phyloP scores from a whole-genome alignment of 2,329 filamentous ascomycete species.

The Domatiomyces catenatus region DNA sequence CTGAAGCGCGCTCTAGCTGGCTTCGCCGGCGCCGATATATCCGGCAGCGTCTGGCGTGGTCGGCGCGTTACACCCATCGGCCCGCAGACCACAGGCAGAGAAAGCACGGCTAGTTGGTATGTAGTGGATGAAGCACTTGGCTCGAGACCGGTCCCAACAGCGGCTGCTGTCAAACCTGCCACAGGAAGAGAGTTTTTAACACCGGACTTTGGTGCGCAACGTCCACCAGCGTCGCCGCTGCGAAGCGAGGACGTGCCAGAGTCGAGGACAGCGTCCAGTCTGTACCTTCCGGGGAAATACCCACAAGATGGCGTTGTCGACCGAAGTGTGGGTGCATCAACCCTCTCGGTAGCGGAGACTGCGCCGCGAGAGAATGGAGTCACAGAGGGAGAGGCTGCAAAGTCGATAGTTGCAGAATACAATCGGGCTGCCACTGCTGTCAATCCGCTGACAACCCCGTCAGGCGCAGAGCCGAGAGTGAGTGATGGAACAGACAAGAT shows the following conservation, averaged over 20 bases:
- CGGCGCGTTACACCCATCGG: constrained; percentile 12
- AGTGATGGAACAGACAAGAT: constrained; percentile 14
- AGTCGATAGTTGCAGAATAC: constrained; percentile 5
- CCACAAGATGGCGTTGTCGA: constrained; percentile 21
- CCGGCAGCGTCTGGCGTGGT: constrained; percentile 27
- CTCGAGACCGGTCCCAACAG: constrained; percentile 7
- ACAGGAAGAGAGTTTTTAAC: neutral
- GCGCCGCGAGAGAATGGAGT: constrained; percentile 18
- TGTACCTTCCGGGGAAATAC: constrained; percentile 29
- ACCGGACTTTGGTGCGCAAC: neutral
- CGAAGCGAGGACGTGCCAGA: constrained; percentile 27
- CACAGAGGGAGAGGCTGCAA: constrained; percentile 20
- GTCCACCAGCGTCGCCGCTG: constrained; percentile 2
- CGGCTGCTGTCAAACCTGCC: neutral
- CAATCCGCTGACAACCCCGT: constrained; percentile 3
- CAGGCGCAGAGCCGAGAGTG: neutral
- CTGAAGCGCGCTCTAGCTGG: constrained; percentile 33
- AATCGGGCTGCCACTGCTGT: neutral
- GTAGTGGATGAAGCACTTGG: constrained; percentile 14
- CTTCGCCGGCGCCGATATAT: constrained; percentile 22
- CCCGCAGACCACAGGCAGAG: constrained; percentile 25
- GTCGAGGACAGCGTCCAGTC: constrained; percentile 28
- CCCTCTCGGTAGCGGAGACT: neutral
- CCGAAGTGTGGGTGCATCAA: constrained; percentile 14
- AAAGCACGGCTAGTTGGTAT: constrained; percentile 29